These are phyloP conservation scores for Silene latifolia DNA, from an alignment of 148 eudicot genomes.

Conservation along the genomic window DNA sequence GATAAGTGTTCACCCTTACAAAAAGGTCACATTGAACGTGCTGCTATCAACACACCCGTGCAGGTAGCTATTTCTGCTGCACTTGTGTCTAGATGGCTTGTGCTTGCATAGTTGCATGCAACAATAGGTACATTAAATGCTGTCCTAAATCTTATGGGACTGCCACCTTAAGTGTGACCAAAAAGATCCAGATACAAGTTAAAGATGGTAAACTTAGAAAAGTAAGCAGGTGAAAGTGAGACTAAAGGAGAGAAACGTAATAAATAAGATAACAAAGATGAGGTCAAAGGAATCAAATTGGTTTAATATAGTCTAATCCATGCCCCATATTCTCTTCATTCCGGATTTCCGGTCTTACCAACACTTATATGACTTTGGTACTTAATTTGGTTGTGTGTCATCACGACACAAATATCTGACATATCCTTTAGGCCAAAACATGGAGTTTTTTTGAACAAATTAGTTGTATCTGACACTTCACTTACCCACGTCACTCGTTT, in stretches of 20 bases:
- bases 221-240: not conserved
- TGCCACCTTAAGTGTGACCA: not conserved
- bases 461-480: too few relatives aligned
- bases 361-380: too few relatives aligned
- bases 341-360: not conserved
- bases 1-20: conserved; percentile 36
- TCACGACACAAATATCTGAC: too few relatives aligned
- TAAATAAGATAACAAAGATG: not conserved
- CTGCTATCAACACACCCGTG: conserved; percentile 98
- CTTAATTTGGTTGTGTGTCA: too few relatives aligned
- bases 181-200: not conserved
- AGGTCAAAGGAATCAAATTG: not conserved
- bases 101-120: not conserved
- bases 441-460: too few relatives aligned
- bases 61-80: conserved; percentile 47
- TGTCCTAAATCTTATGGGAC: not conserved
- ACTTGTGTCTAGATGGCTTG: not conserved
- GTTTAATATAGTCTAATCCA: not conserved
- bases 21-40: conserved; percentile 83
- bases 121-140: not conserved
- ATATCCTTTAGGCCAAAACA: too few relatives aligned
- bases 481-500: not conserved
- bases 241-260: not conserved
- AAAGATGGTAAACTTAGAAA: not conserved
- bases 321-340: not conserved